Percentiles rank a stretch among this genome's conserved stretches.
These are phyloP conservation scores for Cladophialophora bantiana DNA, from an alignment of 2,329 filamentous ascomycete genomes.

Conservation along the genomic window DNA sequence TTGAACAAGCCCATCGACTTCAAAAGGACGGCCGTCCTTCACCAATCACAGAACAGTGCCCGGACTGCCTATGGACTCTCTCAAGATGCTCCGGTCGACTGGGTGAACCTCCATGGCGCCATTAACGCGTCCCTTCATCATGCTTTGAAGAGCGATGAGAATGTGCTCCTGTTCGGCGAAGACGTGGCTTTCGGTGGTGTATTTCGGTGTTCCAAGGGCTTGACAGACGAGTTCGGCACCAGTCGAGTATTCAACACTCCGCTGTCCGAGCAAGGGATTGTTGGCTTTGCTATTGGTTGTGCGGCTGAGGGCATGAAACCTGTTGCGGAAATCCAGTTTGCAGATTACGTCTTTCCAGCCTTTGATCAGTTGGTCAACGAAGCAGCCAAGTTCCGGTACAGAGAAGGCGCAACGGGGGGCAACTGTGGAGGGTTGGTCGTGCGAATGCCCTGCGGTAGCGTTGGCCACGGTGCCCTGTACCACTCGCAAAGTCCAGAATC, in stretches of 20 bases:
- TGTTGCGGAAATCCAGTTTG: constrained; percentile 93
- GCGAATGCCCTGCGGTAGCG: constrained; percentile 87
- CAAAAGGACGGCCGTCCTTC: constrained; percentile 77
- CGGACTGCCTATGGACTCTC: constrained; percentile 76
- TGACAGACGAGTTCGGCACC: constrained; percentile 84
- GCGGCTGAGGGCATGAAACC: constrained; percentile 92
- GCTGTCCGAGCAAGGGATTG: constrained; percentile 89
- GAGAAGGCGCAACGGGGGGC: constrained; percentile 70
- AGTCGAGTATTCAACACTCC: constrained; percentile 97
- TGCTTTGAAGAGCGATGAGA: constrained; percentile 81
- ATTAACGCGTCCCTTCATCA: constrained; percentile 88
- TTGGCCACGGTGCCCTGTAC: constrained; percentile 87
- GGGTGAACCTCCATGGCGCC: constrained; percentile 92
- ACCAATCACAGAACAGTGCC: constrained; percentile 77
- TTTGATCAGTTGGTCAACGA: constrained; percentile 96
- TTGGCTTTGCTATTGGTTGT: constrained; percentile 89
- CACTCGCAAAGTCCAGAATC: constrained; percentile 90
- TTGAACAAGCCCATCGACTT: constrained; percentile 92
- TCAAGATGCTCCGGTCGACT: constrained; percentile 74
- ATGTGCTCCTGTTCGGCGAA: constrained; percentile 91
- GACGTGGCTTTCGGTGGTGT: constrained; percentile 97
- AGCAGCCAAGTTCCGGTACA: constrained; percentile 84
- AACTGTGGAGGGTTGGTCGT: constrained; percentile 81
- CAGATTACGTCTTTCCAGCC: constrained; percentile 90
- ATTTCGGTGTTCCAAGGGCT: constrained; percentile 90